phyloP scores from a whole-genome alignment of 768 basidiomycete species.

The Leccinum incarnatum region DNA sequence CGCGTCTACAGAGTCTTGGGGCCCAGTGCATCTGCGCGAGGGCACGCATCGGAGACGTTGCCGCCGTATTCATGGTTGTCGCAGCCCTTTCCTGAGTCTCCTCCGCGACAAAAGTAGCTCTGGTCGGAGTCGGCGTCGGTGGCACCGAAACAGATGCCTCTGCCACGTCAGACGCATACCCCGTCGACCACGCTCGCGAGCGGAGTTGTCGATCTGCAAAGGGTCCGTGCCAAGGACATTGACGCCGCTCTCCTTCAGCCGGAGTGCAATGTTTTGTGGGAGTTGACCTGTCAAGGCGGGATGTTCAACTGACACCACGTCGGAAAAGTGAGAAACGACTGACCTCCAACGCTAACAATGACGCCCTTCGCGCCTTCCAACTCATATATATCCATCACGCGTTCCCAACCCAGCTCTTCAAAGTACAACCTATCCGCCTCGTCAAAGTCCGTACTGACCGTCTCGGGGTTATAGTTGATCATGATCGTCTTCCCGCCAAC shows the following conservation, averaged over 20 bases:
- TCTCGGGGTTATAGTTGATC: conserved; percentile 99
- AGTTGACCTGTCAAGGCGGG: conserved; percentile 68
- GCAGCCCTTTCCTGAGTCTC: too few relatives aligned
- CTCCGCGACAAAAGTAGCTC: too few relatives aligned
- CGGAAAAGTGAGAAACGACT: conserved; percentile 22
- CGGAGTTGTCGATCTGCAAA: conserved; percentile 76
- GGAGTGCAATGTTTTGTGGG: conserved; percentile 97
- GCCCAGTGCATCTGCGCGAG: too few relatives aligned
- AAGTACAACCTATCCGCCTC: conserved; percentile 99
- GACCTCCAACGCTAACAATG: conserved; percentile 95
- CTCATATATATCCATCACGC: conserved; percentile 99
- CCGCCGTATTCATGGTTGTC: too few relatives aligned
- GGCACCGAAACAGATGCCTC: too few relatives aligned
- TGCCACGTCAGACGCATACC: too few relatives aligned
- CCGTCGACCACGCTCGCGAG: too few relatives aligned
- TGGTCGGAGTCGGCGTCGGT: too few relatives aligned
- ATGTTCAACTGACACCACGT: background rate
- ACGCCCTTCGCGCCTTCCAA: conserved; percentile 90
- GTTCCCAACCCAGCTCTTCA: conserved; percentile 95
- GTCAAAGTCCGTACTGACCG: conserved; percentile 98
- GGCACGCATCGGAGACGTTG: too few relatives aligned
- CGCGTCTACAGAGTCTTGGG: too few relatives aligned
- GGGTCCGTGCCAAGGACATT: conserved; percentile 97
- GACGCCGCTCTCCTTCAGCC: conserved; percentile 86
- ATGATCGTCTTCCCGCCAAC: conserved; percentile 81